These are phyloP conservation scores for Gossypium mustelinum DNA, from an alignment of 345 rosid genomes.

Conservation along the genomic window DNA sequence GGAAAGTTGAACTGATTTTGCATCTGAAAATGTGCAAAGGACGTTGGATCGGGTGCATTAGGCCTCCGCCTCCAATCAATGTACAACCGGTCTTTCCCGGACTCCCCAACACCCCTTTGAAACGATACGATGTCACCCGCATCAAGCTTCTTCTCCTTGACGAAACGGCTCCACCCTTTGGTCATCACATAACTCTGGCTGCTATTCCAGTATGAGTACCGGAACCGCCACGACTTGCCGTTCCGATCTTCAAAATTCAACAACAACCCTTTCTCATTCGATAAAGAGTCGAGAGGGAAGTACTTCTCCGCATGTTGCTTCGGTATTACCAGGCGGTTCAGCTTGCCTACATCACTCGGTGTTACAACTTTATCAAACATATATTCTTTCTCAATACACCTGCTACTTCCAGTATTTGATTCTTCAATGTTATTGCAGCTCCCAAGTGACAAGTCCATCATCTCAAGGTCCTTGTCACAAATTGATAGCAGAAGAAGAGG, in stretches of 20 bases:
- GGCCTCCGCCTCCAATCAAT: constrained; percentile 85
- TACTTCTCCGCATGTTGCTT: constrained; percentile 79
- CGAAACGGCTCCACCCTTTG: constrained; percentile 95
- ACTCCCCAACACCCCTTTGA: constrained; percentile 63
- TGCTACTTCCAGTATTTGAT: constrained; percentile 19
- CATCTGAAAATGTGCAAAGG: constrained; percentile 35
- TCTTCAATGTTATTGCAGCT: constrained; percentile 5
- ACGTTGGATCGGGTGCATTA: constrained; percentile 36
- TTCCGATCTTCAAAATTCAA: constrained; percentile 76
- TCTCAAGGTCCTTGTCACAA: constrained; percentile 29
- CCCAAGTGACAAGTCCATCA: constrained; percentile 47
- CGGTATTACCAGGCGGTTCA: constrained; percentile 71
- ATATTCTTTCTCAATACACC: constrained; percentile 49
- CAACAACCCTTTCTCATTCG: constrained; percentile 68
- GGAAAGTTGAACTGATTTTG: constrained; percentile 42
- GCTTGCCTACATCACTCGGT: constrained; percentile 80
- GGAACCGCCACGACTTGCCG: constrained; percentile 78
- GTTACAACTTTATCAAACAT: constrained; percentile 86
- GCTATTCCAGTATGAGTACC: constrained; percentile 94
- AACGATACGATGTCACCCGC: constrained; percentile 92
- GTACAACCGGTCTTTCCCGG: constrained; percentile 51
- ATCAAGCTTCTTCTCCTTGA: constrained; percentile 88
- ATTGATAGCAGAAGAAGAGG: constrained; percentile 21
- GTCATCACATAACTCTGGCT: constrained; percentile 99
- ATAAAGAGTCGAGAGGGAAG: constrained; percentile 59